A percentile compares a stretch with the other conserved stretches of the same genome.
phyloP scores from a whole-genome alignment of 805 yeast species.

The Starmerella bombicola region DNA sequence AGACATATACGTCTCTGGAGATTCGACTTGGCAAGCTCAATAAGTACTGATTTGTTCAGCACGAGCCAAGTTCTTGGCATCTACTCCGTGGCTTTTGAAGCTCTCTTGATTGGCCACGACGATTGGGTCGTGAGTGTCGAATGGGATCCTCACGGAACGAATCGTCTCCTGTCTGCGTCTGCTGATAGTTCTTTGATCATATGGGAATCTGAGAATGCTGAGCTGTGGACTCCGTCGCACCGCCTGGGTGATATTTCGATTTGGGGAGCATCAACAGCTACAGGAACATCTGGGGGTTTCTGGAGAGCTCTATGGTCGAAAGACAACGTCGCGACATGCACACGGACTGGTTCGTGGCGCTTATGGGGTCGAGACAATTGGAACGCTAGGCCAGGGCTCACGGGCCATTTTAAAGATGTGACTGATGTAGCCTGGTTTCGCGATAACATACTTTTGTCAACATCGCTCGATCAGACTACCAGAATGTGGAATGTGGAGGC shows the following conservation, averaged over 20 bases:
- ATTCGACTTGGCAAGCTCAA: slow-evolving; percentile 29
- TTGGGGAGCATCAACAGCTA: slow-evolving; percentile 96
- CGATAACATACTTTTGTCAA: slow-evolving; percentile 49
- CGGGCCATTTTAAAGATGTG: slow-evolving; percentile 64
- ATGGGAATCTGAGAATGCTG: slow-evolving; percentile 44
- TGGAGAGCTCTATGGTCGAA: slow-evolving; percentile 62
- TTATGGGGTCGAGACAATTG: slow-evolving; percentile 41
- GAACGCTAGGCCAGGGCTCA: slow-evolving; percentile 37
- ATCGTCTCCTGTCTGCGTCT: slow-evolving; percentile 65
- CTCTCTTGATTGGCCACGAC: slow-evolving; percentile 93
- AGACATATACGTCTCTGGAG: slow-evolving; percentile 86
- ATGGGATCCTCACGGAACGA: slow-evolving; percentile 58
- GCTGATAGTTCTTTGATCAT: slow-evolving; percentile 89
- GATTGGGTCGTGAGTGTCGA: slow-evolving; percentile 84
- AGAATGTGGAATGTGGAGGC: slow-evolving; percentile 48
- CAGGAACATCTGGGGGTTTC: slow-evolving; percentile 79
- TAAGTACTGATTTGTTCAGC: slow-evolving; percentile 61
- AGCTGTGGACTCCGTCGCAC: slow-evolving; percentile 67
- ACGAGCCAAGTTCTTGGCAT: slow-evolving; percentile 31
- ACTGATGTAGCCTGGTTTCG: slow-evolving; percentile 66
- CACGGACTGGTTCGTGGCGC: slow-evolving; percentile 89
- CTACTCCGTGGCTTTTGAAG: slow-evolving; percentile 60
- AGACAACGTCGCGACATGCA: slow-evolving; percentile 52
- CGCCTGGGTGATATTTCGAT: slow-evolving; percentile 86
- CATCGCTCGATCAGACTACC: slow-evolving; percentile 90